Percentiles rank a stretch among this genome's conserved stretches.
Conservation (phyloP, 1,284 basidiomycete species). For the Tilletiaria anomala region DNA sequence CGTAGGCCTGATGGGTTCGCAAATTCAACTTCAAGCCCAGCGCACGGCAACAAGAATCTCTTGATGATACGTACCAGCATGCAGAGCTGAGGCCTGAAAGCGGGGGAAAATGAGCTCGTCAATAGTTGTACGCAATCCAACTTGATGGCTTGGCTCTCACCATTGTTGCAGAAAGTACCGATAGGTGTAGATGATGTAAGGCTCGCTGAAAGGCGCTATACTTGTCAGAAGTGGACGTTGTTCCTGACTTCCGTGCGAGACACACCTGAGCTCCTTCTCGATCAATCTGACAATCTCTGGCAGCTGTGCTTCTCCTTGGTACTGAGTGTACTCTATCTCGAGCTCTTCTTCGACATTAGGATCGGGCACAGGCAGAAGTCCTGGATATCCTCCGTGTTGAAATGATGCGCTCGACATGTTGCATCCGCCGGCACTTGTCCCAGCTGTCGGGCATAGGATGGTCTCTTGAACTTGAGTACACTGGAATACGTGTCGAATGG, state of each 20-base stretch:
- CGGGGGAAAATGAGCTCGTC: no score
- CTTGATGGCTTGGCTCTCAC: conserved; percentile 42
- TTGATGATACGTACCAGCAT: conserved; percentile 54
- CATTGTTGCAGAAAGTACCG: conserved; percentile 59
- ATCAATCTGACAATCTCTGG: conserved; percentile 27
- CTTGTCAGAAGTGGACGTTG: neutral
- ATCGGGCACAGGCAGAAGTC: neutral
- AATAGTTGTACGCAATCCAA: neutral
- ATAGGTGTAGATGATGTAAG: conserved; percentile 84
- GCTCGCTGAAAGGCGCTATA: conserved; percentile 52
- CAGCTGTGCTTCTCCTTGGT: conserved; percentile 51
- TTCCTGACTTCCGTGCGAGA: neutral
- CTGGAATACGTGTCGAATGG: no score
- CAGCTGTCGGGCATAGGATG: no score
- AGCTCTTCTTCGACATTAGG: neutral
- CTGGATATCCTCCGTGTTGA: neutral
- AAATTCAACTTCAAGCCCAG: no score
- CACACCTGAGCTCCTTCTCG: conserved; percentile 39
- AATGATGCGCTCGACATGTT: neutral
- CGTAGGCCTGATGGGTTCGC: neutral
- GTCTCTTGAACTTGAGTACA: no score
- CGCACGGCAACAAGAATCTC: neutral
- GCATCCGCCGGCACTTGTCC: no score
- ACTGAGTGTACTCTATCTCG: conserved; percentile 54
- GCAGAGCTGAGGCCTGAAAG: conserved; percentile 74